Conservation (phyloP, 208 protist genomes). For the Crithidia mellificae region DNA sequence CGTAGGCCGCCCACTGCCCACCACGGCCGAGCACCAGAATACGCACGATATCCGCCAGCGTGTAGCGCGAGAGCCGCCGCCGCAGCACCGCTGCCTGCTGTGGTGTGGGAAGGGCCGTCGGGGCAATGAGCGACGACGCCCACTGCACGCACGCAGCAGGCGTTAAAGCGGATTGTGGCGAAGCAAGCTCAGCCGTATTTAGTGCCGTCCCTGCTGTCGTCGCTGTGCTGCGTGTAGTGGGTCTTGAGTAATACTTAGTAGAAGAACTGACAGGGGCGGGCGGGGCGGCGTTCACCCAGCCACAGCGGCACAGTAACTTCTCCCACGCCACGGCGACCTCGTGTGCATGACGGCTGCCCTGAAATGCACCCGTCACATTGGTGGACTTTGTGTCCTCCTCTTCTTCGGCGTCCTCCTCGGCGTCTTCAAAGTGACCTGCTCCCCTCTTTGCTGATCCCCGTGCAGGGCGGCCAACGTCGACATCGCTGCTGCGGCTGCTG, state of each 20-base stretch:
- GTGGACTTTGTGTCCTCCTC: no score
- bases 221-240: not conserved
- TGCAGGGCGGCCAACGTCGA: no score
- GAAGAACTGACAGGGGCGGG: not conserved
- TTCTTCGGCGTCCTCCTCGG: no score
- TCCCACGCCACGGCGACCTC: slow-evolving; percentile 32
- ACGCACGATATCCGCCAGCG: slow-evolving; percentile 23
- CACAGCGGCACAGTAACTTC: slow-evolving; percentile 24
- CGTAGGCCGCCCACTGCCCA: slow-evolving; percentile 13
- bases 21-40: slow-evolving; percentile 32
- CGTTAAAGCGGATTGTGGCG: not conserved
- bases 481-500: not conserved
- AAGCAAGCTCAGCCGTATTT: not conserved
- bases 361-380: not conserved
- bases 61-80: slow-evolving; percentile 23
- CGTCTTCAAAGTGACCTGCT: no score
- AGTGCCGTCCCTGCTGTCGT: no score
- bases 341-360: slow-evolving; percentile 25
- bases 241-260: no score
- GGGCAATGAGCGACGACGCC: slow-evolving; percentile 20
- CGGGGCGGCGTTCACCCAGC: slow-evolving; percentile 31
- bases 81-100: slow-evolving; percentile 31
- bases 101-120: slow-evolving; percentile 7
- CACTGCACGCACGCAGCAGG: slow-evolving; percentile 3
- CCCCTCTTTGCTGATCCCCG: no score